Conservation (phyloP, 2,329 filamentous ascomycete species). For the Eutypa lata region DNA sequence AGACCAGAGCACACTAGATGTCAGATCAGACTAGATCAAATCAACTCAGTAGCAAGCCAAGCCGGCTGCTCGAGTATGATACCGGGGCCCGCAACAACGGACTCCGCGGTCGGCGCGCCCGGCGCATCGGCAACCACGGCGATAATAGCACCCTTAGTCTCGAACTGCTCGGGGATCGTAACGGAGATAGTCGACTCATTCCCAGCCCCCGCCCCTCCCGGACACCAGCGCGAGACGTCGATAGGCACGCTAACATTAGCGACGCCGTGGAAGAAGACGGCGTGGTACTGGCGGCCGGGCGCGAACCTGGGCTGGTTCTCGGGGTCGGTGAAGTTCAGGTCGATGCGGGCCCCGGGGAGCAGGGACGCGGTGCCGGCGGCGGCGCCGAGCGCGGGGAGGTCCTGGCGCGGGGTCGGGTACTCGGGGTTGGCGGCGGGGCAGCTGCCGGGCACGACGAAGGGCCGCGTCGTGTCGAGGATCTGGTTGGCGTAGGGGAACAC, state of each 20-base stretch:
- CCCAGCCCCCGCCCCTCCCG: too few relatives aligned
- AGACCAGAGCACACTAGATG: neutral
- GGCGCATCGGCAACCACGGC: constrained; percentile 32
- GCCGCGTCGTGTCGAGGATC: too few relatives aligned
- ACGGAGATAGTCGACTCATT: constrained; percentile 26
- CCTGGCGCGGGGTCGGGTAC: too few relatives aligned
- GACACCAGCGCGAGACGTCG: constrained; percentile 22
- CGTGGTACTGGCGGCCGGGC: constrained; percentile 30
- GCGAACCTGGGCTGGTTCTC: constrained; percentile 24
- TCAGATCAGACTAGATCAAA: constrained; percentile 5
- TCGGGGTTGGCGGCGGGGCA: too few relatives aligned
- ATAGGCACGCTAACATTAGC: constrained; percentile 33
- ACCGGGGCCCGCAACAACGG: constrained; percentile 36
- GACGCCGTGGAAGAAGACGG: constrained; percentile 38
- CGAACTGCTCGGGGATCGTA: constrained; percentile 32
- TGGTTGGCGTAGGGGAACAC: too few relatives aligned
- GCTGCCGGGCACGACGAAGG: too few relatives aligned
- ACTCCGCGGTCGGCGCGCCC: constrained; percentile 32
- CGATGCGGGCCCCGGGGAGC: too few relatives aligned
- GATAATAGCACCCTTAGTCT: constrained; percentile 34
- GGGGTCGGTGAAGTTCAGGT: too few relatives aligned
- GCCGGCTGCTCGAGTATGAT: constrained; percentile 34
- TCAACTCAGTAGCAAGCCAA: constrained; percentile 15
- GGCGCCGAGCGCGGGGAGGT: too few relatives aligned
- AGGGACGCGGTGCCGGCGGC: too few relatives aligned